Base-by-base conservation (phyloP, 306 rosid species). In the Cucurbita ficifolia region DNA sequence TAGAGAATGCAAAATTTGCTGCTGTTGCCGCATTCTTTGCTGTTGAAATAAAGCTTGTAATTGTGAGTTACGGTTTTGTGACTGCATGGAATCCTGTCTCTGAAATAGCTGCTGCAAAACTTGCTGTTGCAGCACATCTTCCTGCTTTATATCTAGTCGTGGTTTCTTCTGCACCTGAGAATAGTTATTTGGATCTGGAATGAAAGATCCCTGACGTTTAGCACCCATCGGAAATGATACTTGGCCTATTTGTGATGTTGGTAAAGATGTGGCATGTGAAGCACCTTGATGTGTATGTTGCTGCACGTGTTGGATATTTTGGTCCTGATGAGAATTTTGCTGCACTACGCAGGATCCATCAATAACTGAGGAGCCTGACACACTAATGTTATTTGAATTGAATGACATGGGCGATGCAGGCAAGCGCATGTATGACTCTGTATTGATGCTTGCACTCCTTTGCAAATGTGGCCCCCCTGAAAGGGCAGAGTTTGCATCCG, bases 401-500 rank as follows among this genome's bases (percentile, higher is more conserved):
- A 87, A 94, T 13, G 99, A 94, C 91, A 90, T 79, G 10, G 99
- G 99, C 5, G 99, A 94, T 10, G 99, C 88, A 19, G 99, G 99
- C 63, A 89, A 80, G 46, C 99, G 92, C 75, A 91, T 46, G 77
- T 94, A 89, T 3, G 99, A 85, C 74, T 94, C 97, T 17, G 86
- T 81, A 69, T 94, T 94, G 83, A 86, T 80, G 83, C 99, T 94
- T 49, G 97, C 96, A 82, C 99, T 94, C 89, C 99, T 87, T 83
- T 90, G 99, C 84, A 94, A 81, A 84, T 89, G 95, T 33, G 96
- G 95, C 6, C 97, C 99, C 56, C 96, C 99, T 18, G 99, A 91
- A 59, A 95, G 84, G 8, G 90, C 87, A 64, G 99, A 95, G 84
- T 95, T 95, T 62, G 96, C 99, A 89, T 95, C 99, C 42, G 99